Conservation (phyloP, 2,329 filamentous ascomycete species). For the Lecanosticta acicola region DNA sequence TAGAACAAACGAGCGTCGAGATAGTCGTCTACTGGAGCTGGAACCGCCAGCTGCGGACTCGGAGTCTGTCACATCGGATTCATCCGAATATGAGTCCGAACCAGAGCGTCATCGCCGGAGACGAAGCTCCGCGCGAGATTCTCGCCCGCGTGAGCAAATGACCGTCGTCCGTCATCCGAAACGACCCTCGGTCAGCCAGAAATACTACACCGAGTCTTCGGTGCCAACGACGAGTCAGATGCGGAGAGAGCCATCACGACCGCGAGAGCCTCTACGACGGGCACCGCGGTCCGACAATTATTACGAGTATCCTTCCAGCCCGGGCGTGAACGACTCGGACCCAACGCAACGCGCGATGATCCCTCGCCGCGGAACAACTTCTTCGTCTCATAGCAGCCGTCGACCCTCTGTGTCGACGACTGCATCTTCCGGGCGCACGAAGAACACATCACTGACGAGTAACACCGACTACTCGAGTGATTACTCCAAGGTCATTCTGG, state of each 20-base stretch:
- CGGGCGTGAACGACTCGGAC: slow-evolving; percentile 23
- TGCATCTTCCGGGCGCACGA: slow-evolving; percentile 27
- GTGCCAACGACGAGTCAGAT: slow-evolving; percentile 2
- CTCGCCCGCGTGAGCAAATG: slow-evolving; percentile 1
- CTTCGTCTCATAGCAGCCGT: slow-evolving; percentile 7
- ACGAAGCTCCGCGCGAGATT: slow-evolving; percentile 1
- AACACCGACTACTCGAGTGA: slow-evolving; percentile 21
- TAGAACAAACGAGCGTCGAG: slow-evolving; percentile 2
- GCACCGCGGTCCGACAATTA: slow-evolving; percentile 4
- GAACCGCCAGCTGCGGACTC: not conserved
- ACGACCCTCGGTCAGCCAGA: slow-evolving; percentile 8
- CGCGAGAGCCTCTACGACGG: slow-evolving; percentile 1
- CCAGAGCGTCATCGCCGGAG: slow-evolving; percentile 4
- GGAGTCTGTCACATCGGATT: slow-evolving; percentile 9
- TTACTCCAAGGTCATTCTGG: slow-evolving; percentile 24
- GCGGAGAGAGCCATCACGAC: slow-evolving; percentile 3
- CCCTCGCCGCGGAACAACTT: slow-evolving; percentile 6
- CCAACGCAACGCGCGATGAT: slow-evolving; percentile 19
- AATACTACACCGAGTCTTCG: slow-evolving; percentile 8
- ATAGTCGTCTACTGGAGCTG: slow-evolving; percentile 1
- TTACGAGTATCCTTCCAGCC: slow-evolving; percentile 12
- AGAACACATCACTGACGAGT: slow-evolving; percentile 24
- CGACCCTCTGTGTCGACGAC: slow-evolving; percentile 30
- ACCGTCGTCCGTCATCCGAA: not conserved
- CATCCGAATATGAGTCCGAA: slow-evolving; percentile 5